These are phyloP conservation scores for Boletus rubropictus DNA, from an alignment of 768 basidiomycete genomes.

Conservation along the genomic window DNA sequence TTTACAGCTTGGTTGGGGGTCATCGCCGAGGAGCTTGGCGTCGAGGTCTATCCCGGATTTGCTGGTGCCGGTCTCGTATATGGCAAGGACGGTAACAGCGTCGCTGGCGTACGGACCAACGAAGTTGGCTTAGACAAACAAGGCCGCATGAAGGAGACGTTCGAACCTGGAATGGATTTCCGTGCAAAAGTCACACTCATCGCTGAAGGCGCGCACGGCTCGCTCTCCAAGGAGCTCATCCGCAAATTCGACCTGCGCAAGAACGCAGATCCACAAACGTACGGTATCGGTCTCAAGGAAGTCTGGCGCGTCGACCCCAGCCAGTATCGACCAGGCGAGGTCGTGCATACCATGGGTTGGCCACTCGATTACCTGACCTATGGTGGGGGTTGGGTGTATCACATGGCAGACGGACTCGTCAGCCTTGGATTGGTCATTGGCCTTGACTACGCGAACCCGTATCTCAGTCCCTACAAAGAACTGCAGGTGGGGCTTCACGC, in stretches of 20 bases:
- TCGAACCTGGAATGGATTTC: slow-evolving; percentile 97
- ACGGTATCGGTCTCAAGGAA: slow-evolving; percentile 94
- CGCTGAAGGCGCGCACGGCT: slow-evolving; percentile 94
- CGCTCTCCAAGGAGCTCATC: slow-evolving; percentile 75
- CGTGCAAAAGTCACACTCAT: slow-evolving; percentile 86
- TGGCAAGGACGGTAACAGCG: slow-evolving; percentile 39
- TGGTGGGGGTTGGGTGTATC: slow-evolving; percentile 93
- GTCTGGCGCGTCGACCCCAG: slow-evolving; percentile 83
- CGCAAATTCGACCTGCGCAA: slow-evolving; percentile 68
- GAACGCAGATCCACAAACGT: slow-evolving; percentile 78
- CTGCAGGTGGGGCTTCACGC: slow-evolving; percentile 60
- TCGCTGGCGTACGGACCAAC: slow-evolving; percentile 79
- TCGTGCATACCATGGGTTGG: slow-evolving; percentile 95
- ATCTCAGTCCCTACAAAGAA: slow-evolving; percentile 85
- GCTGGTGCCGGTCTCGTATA: slow-evolving; percentile 84
- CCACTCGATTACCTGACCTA: slow-evolving; percentile 72
- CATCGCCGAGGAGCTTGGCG: slow-evolving; percentile 81
- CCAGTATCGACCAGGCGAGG: slow-evolving; percentile 58
- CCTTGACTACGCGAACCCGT: slow-evolving; percentile 92
- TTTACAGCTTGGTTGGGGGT: slow-evolving; percentile 86
- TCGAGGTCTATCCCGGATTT: slow-evolving; percentile 96
- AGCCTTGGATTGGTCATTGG: slow-evolving; percentile 89
- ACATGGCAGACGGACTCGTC: slow-evolving; percentile 90
- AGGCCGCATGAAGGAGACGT: slow-evolving; percentile 72
- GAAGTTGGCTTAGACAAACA: slow-evolving; percentile 87